Percentiles rank a stretch among this genome's conserved stretches.
Conservation (phyloP, 495 filamentous ascomycete genomes). For the Lophiotrema nucula region DNA sequence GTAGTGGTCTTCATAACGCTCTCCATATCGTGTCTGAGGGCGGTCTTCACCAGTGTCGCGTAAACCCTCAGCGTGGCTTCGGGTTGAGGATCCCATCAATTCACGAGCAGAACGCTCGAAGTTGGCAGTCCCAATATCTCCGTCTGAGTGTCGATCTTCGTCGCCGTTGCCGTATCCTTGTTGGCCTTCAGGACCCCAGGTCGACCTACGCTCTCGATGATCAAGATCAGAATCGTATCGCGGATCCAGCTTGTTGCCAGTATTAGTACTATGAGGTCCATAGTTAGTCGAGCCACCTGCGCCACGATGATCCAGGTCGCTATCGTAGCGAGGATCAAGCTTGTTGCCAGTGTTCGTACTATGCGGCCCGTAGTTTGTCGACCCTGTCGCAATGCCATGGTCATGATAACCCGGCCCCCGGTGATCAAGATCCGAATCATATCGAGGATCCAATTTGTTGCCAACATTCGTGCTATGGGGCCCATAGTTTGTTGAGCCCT, state of each 20-base stretch:
- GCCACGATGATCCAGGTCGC: conserved; percentile 4
- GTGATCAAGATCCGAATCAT: not conserved
- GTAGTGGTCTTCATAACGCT: not conserved
- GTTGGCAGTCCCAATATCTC: not conserved
- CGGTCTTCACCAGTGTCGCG: not conserved
- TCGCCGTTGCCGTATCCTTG: not conserved
- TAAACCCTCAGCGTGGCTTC: not conserved
- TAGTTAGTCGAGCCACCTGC: not conserved
- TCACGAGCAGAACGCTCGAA: not conserved
- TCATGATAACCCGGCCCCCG: not conserved
- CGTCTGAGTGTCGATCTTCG: not conserved
- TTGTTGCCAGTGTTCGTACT: conserved; percentile 16
- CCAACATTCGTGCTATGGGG: not conserved
- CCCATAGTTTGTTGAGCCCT: not conserved
- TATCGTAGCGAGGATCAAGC: conserved; percentile 9
- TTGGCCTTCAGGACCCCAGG: not conserved
- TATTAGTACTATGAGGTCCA: not conserved
- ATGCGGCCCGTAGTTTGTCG: conserved; percentile 20
- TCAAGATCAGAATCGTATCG: not conserved
- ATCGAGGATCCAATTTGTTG: not conserved
- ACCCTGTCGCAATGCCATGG: not conserved
- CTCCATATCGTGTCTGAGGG: not conserved
- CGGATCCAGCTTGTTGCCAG: not conserved
- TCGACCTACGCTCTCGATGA: not conserved
- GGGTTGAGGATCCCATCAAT: not conserved